Evolutionary conservation across 176 grass and related monocot species (phyloP), one percentile per base, ranked within the genome.

Genomic region (Paspalum vaginatum): DNA sequence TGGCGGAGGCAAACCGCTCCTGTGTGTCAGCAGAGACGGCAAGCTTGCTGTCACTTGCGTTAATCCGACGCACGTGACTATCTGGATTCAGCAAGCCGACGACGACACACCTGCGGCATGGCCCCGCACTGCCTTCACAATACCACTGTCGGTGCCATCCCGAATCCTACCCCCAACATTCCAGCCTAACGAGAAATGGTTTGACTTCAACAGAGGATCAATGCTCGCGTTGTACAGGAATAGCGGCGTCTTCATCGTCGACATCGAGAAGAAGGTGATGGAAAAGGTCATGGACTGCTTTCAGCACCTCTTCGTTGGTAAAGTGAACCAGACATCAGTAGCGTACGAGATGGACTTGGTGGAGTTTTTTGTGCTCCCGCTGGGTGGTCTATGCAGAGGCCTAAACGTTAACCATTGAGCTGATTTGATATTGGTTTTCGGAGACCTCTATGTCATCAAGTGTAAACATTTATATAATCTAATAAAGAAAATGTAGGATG

Each of bases 281-380:
- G 45, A 27, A 13, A 70, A 70, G 45, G 25, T 70, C 65, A 45
- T 45, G 18, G 41, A 45, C 65, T 6, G 24, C 59, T 1, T n/a
- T n/a, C n/a, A n/a, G n/a, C n/a, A n/a, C n/a, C n/a, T 12, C 43
- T 62, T 41, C 20, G 54, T 5, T 45, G 8, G 20, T 20, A 12
- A 26, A 20, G 0, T 18, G 14, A 27, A 55, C 12, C 0, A 6
- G 64, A 80, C 15, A 39, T 37, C 14, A 20, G 51, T 80, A 15
- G 5, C 52, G 10, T 80, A 69, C 21, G 75, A 78, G 75, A 64
- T 64, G 75, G 75, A 77, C 58, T 38, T 77, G 58, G 75, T 64
- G 59, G 75, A 64, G 5, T 77, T 77, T 59, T 64, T 77, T 49
- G 24, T 13, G 43, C 59, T 38, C 24, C 75, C 48, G 24, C 59